These are phyloP conservation scores for Emmonsia crescens DNA, from an alignment of 2,329 filamentous ascomycete species.

Conservation along the genomic window DNA sequence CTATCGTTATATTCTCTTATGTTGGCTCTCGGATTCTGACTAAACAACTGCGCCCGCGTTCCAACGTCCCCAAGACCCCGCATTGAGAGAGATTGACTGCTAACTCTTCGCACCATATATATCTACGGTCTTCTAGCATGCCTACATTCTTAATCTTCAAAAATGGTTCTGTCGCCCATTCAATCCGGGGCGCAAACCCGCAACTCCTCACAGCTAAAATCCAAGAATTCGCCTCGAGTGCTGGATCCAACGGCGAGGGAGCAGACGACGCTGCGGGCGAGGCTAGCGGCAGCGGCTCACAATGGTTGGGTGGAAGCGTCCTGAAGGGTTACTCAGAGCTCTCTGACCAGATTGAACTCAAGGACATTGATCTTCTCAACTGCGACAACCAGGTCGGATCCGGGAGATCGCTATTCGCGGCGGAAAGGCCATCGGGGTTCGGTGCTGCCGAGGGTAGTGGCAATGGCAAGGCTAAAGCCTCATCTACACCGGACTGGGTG, in stretches of 20 bases:
- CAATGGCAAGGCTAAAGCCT: conserved; percentile 42
- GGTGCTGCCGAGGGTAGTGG: conserved; percentile 19
- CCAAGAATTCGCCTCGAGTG: conserved; percentile 48
- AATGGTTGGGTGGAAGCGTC: conserved; percentile 63
- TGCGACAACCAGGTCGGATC: conserved; percentile 64
- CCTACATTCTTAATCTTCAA: conserved; percentile 91
- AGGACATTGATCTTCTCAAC: conserved; percentile 78
- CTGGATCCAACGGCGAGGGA: conserved; percentile 40
- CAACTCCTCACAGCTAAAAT: conserved; percentile 59
- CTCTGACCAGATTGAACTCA: conserved; percentile 67
- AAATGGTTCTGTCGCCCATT: conserved; percentile 55
- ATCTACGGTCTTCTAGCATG: conserved; percentile 39
- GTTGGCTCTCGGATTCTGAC: neutral
- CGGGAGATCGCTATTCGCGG: conserved; percentile 64
- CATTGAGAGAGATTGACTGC: neutral
- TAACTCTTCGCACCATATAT: neutral
- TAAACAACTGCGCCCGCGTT: neutral
- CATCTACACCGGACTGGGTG: conserved; percentile 64
- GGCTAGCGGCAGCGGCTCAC: conserved; percentile 30
- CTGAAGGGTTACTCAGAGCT: conserved; percentile 77
- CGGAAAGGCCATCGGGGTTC: conserved; percentile 53
- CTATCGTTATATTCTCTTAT: neutral
- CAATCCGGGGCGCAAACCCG: conserved; percentile 63
- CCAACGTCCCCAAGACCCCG: neutral
- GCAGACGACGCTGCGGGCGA: conserved; percentile 32